Evolutionary conservation across 1,139 yeast species (phyloP), one percentile per base, ranked within the genome.

Genomic region (Debaryomycetaceae sp.): DNA sequence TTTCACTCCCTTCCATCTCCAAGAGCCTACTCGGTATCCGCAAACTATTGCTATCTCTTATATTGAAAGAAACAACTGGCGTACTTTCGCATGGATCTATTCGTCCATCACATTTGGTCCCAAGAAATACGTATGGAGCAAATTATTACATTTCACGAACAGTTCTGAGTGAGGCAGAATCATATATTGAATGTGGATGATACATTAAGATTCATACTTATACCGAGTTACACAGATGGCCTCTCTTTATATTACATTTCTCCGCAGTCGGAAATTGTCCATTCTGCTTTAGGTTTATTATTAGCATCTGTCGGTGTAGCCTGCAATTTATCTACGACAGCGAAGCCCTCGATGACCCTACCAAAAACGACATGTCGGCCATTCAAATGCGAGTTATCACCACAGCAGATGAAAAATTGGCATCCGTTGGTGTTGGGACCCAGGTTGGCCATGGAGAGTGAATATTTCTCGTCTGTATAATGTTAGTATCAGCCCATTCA

Each of bases 331-430:
- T 63, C 65, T 14, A 76, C 52, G 1, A 66, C 59, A 0, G 61
- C 69, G 37, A 57, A 62, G 1, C 78, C 79, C 14, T 54, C 61
- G 17, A 79, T 62, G 5, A 80, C 66, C 48, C 70, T 72, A 1
- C 85, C 87, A 57, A 81, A 80, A 0, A 81, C 76, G 6, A 83
- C 82, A 53, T 80, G 81, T 45, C 70, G 69, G 4, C 83, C 83
- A 58, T 81, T 81, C 45, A 80, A 59, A 34, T 57, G 59, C 43
- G 64, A 58, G 49, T 24, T 52, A 24, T 54, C 57, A 9, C 53
- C 56, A 35, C 59, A 54, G 43, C 70, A 62, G 42, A 68, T 64
- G 53, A 68, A 68, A 40, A 68, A 68, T 42, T 65, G 71, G 36
- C 65, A 70, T 1, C 75, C 74, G 49, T 72, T 73, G 43, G 76